Percentiles rank a stretch among this genome's conserved stretches.
These are phyloP conservation scores for Fusarium keratoplasticum DNA, from an alignment of 2,329 filamentous ascomycete genomes.

Conservation along the genomic window DNA sequence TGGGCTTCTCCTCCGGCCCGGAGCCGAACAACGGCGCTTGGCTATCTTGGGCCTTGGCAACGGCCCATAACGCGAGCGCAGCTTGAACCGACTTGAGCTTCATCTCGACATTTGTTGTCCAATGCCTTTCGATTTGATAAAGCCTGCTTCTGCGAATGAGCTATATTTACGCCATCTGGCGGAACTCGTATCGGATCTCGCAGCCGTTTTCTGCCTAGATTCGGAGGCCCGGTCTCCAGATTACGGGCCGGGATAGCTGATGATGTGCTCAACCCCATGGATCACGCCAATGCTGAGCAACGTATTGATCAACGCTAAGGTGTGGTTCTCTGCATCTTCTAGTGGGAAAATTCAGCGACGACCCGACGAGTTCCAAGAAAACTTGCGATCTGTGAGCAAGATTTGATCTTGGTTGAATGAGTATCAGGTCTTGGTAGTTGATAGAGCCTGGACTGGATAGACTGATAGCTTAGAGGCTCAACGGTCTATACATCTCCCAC, in stretches of 20 bases:
- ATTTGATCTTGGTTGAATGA: not conserved
- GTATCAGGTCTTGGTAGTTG: not conserved
- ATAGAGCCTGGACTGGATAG: not conserved
- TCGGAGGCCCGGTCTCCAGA: not conserved
- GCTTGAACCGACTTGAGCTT: not conserved
- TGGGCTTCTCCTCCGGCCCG: not conserved
- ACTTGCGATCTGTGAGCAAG: not conserved
- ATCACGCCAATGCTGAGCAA: conserved; percentile 5
- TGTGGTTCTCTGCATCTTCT: not conserved
- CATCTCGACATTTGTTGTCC: not conserved
- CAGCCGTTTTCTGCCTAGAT: not conserved
- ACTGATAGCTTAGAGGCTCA: not conserved
- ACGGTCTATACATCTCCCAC: not conserved
- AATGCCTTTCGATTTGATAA: not conserved
- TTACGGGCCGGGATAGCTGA: not conserved
- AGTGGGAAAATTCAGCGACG: not conserved
- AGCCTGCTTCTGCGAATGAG: not conserved
- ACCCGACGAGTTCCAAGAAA: not conserved
- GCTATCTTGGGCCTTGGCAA: not conserved
- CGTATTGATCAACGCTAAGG: not conserved
- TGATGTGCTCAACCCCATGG: conserved; percentile 16
- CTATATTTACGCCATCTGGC: not conserved
- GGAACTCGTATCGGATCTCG: conserved; percentile 10
- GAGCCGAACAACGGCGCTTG: conserved; percentile 8
- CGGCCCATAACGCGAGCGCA: not conserved